Evolutionary conservation across 2,329 filamentous ascomycete genomes (phyloP), one percentile per base, ranked within the genome.

Genomic region (Colletotrichum camelliae): DNA sequence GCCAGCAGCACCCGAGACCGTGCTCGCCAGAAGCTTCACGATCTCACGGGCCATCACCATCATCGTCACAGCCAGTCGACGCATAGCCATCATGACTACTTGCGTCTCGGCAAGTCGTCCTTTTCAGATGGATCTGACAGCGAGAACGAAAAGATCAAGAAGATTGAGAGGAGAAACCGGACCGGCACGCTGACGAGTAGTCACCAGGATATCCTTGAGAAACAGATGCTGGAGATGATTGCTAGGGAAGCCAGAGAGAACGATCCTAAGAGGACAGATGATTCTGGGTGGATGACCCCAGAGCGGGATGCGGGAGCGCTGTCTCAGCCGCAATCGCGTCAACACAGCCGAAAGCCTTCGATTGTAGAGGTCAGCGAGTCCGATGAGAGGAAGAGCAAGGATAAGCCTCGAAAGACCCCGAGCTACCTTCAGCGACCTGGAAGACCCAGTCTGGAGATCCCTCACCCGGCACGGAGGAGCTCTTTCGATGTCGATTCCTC

Each of bases 171-270:
- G 77, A 83, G 85, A 67, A 82, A 79, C 27, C 87, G 87, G 48
- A 85, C 82, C 18, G 87, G 86, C 13, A 91, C 89, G 2, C 85
- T 88, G 70, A 87, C 87, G 62, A 89, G 87, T 77, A 87, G 83
- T 60, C 86, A 85, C 29, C 89, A 88, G 76, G 89, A 91, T 72
- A 83, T 92, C 15, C 82, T 93, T 15, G 89, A 91, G 77, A 91
- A 90, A 80, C 91, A 92, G 79, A 92, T 93, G 90, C 83, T 88
- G 74, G 90, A 92, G 73, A 89, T 92, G 85, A 87, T 92, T 75
- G 89, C 89, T 7, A 87, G 87, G 76, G 91, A 93, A 80, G 87
- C 86, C 7, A 82, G 83, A 15, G 86, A 87, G 58, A 84, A 85
- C 55, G 86, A 87, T 29, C 79, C 84, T 16, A 55, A 57, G 27